These are phyloP conservation scores for Yarrowia porcina DNA, from an alignment of 805 yeast genomes.

Conservation along the genomic window DNA sequence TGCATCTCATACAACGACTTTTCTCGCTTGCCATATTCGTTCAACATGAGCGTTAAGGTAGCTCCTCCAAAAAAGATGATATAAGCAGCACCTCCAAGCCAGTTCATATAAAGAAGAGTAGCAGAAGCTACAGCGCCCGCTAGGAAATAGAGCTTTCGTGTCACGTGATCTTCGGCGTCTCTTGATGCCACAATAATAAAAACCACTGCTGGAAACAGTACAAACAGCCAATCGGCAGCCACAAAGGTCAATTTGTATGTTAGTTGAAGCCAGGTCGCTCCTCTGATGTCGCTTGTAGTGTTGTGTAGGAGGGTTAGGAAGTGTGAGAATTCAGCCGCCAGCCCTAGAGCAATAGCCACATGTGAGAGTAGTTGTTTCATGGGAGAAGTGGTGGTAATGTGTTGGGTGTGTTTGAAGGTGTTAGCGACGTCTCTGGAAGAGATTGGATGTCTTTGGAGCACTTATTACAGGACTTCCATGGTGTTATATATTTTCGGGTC, in stretches of 20 bases:
- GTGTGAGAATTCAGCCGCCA: not conserved
- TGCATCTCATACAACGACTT: not conserved
- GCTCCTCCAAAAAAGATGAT: slow-evolving; percentile 3
- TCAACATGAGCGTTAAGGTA: not conserved
- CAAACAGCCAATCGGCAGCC: slow-evolving; percentile 8
- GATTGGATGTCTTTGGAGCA: too few relatives aligned
- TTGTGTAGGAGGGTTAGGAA: not conserved
- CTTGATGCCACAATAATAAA: not conserved
- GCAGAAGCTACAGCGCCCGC: slow-evolving; percentile 1
- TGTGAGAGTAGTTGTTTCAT: not conserved
- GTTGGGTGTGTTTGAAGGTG: too few relatives aligned
- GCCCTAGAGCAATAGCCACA: not conserved
- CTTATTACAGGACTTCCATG: too few relatives aligned
- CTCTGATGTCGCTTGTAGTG: not conserved
- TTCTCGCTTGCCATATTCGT: not conserved
- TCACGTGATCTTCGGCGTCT: not conserved
- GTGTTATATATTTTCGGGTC: not conserved
- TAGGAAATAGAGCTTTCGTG: not conserved
- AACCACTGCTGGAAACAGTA: not conserved
- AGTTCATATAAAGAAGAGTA: not conserved
- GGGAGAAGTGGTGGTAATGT: too few relatives aligned
- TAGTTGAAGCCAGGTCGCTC: not conserved
- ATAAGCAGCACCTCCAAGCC: not conserved
- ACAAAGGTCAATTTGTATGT: not conserved
- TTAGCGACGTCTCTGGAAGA: too few relatives aligned